phyloP scores from a whole-genome alignment of 1,284 basidiomycete species.

The Cryptococcus floricola region DNA sequence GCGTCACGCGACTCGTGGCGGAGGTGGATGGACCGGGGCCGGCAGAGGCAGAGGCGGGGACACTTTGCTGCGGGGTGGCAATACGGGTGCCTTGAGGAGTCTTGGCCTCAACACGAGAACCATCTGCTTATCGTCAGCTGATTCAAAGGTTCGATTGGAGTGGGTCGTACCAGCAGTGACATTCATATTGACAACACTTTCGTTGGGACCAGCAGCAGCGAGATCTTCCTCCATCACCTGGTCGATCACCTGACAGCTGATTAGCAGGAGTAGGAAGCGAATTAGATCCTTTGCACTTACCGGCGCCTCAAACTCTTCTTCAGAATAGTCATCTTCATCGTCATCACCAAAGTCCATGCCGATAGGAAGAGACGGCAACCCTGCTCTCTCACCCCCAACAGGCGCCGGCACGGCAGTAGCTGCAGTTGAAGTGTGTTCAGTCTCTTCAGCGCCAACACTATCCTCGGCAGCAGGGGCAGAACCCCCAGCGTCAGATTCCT shows the following conservation, averaged over 20 bases:
- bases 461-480: constrained; percentile 23
- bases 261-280: background rate
- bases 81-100: constrained; percentile 94
- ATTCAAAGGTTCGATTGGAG: background rate
- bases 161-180: constrained; percentile 65
- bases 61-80: constrained; percentile 66
- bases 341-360: constrained; percentile 51
- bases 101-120: constrained; percentile 85
- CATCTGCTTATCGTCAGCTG: constrained; percentile 56
- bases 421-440: constrained; percentile 1
- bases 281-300: constrained; percentile 14
- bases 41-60: background rate
- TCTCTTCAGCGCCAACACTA: background rate
- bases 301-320: constrained; percentile 63
- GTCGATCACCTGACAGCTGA: constrained; percentile 44
- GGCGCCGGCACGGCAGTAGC: constrained; percentile 13
- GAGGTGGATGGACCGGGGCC: constrained; percentile 6
- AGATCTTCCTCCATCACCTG: constrained; percentile 60
- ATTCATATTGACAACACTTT: constrained; percentile 81
- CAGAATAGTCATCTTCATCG: constrained; percentile 55
- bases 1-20: constrained; percentile 30
- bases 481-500: constrained; percentile 29
- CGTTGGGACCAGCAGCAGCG: constrained; percentile 51
- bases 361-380: constrained; percentile 33
- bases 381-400: constrained; percentile 13